A percentile compares a stretch with the other conserved stretches of the same genome.
These are phyloP conservation scores for sunflower (Helianthus annuus) DNA, from an alignment of 129 eudicot genomes.

Conservation along the genomic window DNA sequence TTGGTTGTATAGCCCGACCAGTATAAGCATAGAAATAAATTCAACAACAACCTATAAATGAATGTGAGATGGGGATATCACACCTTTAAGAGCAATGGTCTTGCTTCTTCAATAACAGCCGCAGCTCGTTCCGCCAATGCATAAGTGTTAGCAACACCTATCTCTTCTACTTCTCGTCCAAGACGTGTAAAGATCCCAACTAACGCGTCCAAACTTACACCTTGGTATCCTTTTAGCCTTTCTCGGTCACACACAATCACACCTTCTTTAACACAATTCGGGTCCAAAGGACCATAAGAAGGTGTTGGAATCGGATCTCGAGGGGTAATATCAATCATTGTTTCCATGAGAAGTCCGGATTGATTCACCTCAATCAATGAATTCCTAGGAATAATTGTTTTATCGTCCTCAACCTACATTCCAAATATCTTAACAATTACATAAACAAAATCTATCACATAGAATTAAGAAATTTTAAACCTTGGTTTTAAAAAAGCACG, in stretches of 20 bases:
- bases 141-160: slow-evolving; percentile 81
- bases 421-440: background rate
- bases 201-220: slow-evolving; percentile 91
- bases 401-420: slow-evolving; percentile 88
- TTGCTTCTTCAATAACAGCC: slow-evolving; percentile 74
- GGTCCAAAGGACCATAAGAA: slow-evolving; percentile 75
- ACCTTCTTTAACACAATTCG: slow-evolving; percentile 77
- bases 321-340: slow-evolving; percentile 92
- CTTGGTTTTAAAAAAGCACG: too few relatives aligned
- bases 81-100: slow-evolving; percentile 83
- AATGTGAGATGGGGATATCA: slow-evolving; percentile 24
- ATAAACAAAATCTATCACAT: background rate
- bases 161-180: slow-evolving; percentile 84
- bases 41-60: slow-evolving; percentile 16
- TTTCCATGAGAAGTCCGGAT: slow-evolving; percentile 94
- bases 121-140: slow-evolving; percentile 73
- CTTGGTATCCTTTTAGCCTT: slow-evolving; percentile 74
- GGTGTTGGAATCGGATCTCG: slow-evolving; percentile 81
- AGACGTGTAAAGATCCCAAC: slow-evolving; percentile 86
- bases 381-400: slow-evolving; percentile 73
- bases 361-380: slow-evolving; percentile 90
- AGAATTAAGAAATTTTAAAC: background rate
- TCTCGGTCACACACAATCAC: slow-evolving; percentile 81
- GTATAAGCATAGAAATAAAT: background rate
- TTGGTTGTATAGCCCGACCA: background rate